Evolutionary conservation across 331 rosid species (phyloP), one percentile per base, ranked within the genome.

Genomic region (Rosa hybrid): DNA sequence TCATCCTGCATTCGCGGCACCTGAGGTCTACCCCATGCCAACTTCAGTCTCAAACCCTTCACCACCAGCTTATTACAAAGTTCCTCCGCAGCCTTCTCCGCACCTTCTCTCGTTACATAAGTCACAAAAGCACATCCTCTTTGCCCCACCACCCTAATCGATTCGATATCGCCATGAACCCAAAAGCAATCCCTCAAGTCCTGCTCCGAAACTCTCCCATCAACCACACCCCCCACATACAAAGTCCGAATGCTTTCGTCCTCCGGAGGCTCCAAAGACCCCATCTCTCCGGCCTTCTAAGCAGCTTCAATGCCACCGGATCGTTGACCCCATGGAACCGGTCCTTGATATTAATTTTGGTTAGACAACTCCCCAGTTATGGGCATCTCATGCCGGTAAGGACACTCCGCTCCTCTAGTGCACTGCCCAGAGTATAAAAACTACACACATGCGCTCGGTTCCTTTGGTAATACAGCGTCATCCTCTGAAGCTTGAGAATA

Each of bases 311-410:
- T 20, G 97, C 97, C 83, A 94, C 98, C 0, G 98, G 98, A 88
- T 94, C 98, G 44, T 94, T 92, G 83, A 94, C 94, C 98, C 98
- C 98, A 23, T 94, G 92, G 74, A 91, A 94, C 70, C 98, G 97
- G 88, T 94, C 97, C 80, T 94, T 94, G 39, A 34, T 34, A 34
- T 34, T 34, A 34, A 34, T 34, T 34, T 34, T 0, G 39, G 77
- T 94, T 97, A 4, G 98, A 91, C 80, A 94, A 62, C 80, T 94
- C 98, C 74, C 98, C 98, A 45, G 97, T 92, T 74, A 83, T 88
- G n/a, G 98, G 98, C 98, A 94, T 94, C 90, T 94, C 98, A 10
- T 94, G 98, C 84, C 98, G 76, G 83, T 92, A 34, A 51, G 98
- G 96, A 79, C 98, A 94, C 89, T 94, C 98, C 44, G 94, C 90